Conservation (phyloP, 306 rosid genomes). For the Aeschynomene evenia region DNA sequence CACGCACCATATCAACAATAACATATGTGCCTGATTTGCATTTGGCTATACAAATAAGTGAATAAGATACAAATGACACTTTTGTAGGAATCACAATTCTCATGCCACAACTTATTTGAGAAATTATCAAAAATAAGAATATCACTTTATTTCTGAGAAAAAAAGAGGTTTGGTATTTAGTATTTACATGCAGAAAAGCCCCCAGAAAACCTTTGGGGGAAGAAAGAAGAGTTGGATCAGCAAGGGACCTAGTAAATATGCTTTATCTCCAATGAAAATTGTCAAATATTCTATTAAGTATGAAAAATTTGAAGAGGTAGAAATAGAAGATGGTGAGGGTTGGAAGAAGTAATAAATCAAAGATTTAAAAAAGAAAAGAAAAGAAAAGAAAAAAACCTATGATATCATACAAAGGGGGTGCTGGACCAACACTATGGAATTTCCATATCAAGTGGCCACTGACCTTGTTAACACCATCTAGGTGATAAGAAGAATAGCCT, state of each 20-base stretch:
- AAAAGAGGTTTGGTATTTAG: too few species aligned
- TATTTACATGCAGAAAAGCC: slow-evolving; percentile 35
- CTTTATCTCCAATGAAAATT: slow-evolving; percentile 26
- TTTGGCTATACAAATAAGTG: background rate
- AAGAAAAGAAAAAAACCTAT: slow-evolving; percentile 29
- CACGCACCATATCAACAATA: background rate
- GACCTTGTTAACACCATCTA: slow-evolving; percentile 28
- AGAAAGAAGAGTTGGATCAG: slow-evolving; percentile 16
- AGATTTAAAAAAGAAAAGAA: background rate
- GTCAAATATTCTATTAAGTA: slow-evolving; percentile 18
- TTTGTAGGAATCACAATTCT: background rate
- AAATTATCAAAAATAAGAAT: slow-evolving; percentile 15
- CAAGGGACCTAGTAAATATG: slow-evolving; percentile 24
- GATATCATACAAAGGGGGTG: slow-evolving; percentile 38
- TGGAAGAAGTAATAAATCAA: too few species aligned
- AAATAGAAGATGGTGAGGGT: slow-evolving; percentile 9
- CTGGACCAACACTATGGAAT: slow-evolving; percentile 22
- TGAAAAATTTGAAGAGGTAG: slow-evolving; percentile 15
- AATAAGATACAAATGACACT: background rate
- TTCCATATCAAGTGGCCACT: slow-evolving; percentile 24
- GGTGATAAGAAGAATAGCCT: slow-evolving; percentile 42
- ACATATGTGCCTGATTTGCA: background rate
- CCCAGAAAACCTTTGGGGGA: slow-evolving; percentile 13
- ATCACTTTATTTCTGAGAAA: slow-evolving; percentile 23
- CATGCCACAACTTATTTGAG: background rate